Conservation (phyloP, 2,329 filamentous ascomycete genomes). For the Alternaria hordeiaustralica region DNA sequence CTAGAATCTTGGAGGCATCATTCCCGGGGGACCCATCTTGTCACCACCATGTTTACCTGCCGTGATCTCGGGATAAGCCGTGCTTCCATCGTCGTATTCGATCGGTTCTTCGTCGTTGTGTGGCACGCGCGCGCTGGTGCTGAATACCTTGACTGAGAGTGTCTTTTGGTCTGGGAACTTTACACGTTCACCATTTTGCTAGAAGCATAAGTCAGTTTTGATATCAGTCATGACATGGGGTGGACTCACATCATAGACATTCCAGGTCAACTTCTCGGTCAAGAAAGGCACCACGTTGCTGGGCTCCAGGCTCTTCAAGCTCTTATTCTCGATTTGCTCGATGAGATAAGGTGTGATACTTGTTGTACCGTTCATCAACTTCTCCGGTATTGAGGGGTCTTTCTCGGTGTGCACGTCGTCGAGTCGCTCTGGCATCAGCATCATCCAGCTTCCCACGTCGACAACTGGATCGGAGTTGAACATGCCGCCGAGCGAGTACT, state of each 20-base stretch:
- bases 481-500: slow-evolving; percentile 27
- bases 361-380: slow-evolving; percentile 20
- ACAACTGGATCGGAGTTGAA: slow-evolving; percentile 20
- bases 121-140: slow-evolving; percentile 26
- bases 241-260: slow-evolving; percentile 30
- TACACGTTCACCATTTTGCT: slow-evolving; percentile 6
- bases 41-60: neutral
- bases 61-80: slow-evolving; percentile 18
- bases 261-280: slow-evolving; percentile 36
- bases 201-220: neutral
- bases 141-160: slow-evolving; percentile 25
- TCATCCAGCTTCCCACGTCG: slow-evolving; percentile 37
- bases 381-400: neutral
- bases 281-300: slow-evolving; percentile 36
- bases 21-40: neutral
- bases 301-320: slow-evolving; percentile 26
- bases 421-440: slow-evolving; percentile 22
- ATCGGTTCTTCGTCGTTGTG: slow-evolving; percentile 16
- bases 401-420: neutral
- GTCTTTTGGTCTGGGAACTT: slow-evolving; percentile 11
- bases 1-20: neutral
- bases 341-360: slow-evolving; percentile 37
- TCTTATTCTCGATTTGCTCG: slow-evolving; percentile 25
- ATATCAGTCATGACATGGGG: neutral
- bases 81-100: slow-evolving; percentile 19